A percentile compares a stretch with the other conserved stretches of the same genome.
Conservation (phyloP, 2,329 filamentous ascomycete species). For the Alternaria arbusti region DNA sequence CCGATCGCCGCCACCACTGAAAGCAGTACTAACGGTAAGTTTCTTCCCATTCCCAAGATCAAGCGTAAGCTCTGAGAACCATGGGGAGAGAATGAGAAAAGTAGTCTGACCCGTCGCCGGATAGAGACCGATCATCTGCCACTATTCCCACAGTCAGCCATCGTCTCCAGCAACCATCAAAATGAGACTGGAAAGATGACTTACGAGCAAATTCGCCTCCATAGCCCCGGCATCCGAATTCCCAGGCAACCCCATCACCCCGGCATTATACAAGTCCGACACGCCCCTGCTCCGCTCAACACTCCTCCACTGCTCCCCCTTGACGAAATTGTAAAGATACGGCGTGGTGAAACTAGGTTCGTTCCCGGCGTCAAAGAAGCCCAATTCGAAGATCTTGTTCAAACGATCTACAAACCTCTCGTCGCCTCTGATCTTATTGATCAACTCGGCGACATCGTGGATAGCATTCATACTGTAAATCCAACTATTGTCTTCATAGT, state of each 20-base stretch:
- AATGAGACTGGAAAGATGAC: background rate
- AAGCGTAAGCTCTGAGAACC: slow-evolving; percentile 61
- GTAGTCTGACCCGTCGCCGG: slow-evolving; percentile 69
- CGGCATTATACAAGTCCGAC: slow-evolving; percentile 63
- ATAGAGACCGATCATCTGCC: slow-evolving; percentile 44
- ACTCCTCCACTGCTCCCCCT: slow-evolving; percentile 64
- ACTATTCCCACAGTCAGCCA: slow-evolving; percentile 22
- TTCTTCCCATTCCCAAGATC: slow-evolving; percentile 62
- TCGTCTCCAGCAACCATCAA: background rate
- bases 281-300: slow-evolving; percentile 65
- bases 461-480: slow-evolving; percentile 73
- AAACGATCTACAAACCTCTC: slow-evolving; percentile 64
- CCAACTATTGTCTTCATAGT: slow-evolving; percentile 68
- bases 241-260: slow-evolving; percentile 66
- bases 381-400: slow-evolving; percentile 63
- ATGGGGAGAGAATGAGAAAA: slow-evolving; percentile 63
- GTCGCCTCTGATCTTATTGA: slow-evolving; percentile 62
- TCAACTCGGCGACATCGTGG: slow-evolving; percentile 66
- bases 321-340: slow-evolving; percentile 71
- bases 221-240: slow-evolving; percentile 76
- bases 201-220: slow-evolving; percentile 66
- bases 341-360: slow-evolving; percentile 71
- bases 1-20: slow-evolving; percentile 53
- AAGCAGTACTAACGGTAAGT: slow-evolving; percentile 60
- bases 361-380: slow-evolving; percentile 71